Conservation (phyloP, 345 rosid genomes). For the Odontarrhena argentea region DNA sequence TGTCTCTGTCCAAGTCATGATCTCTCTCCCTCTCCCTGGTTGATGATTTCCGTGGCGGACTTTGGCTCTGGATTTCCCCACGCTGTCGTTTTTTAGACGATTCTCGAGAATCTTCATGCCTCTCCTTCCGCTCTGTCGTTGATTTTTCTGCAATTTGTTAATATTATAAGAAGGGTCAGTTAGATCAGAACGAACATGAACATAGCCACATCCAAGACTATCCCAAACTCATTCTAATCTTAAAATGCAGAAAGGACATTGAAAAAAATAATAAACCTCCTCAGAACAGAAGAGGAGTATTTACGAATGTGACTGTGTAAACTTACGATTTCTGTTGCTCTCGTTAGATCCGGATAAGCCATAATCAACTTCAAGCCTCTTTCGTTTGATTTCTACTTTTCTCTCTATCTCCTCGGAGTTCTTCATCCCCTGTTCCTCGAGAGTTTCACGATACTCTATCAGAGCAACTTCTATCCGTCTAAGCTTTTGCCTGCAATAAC, state of each 20-base stretch:
- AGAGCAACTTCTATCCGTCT: conserved; percentile 89
- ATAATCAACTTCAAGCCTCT: conserved; percentile 70
- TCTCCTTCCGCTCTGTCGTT: conserved; percentile 62
- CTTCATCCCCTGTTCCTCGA: conserved; percentile 85
- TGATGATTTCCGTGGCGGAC: conserved; percentile 71
- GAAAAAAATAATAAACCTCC: conserved; percentile 2
- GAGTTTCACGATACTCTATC: conserved; percentile 94
- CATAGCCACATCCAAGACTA: conserved; percentile 1
- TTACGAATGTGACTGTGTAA: conserved; percentile 6
- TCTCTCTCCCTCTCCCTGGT: conserved; percentile 57
- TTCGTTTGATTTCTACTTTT: conserved; percentile 74
- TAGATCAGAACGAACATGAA: conserved; percentile 13
- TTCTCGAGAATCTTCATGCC: conserved; percentile 60
- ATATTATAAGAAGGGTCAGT: background rate
- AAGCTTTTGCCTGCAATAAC: conserved; percentile 70
- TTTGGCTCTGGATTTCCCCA: conserved; percentile 57
- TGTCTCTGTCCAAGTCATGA: conserved; percentile 48
- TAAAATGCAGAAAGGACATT: conserved; percentile 2
- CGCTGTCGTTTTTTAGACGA: conserved; percentile 79
- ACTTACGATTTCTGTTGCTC: conserved; percentile 60
- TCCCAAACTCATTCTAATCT: conserved; percentile 4
- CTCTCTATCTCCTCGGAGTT: conserved; percentile 85
- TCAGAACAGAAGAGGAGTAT: conserved; percentile 19
- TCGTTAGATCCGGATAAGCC: conserved; percentile 52
- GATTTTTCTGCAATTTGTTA: conserved; percentile 55